phyloP scores from a whole-genome alignment of 2,329 filamentous ascomycete genomes.

The Thyridium curvatum region DNA sequence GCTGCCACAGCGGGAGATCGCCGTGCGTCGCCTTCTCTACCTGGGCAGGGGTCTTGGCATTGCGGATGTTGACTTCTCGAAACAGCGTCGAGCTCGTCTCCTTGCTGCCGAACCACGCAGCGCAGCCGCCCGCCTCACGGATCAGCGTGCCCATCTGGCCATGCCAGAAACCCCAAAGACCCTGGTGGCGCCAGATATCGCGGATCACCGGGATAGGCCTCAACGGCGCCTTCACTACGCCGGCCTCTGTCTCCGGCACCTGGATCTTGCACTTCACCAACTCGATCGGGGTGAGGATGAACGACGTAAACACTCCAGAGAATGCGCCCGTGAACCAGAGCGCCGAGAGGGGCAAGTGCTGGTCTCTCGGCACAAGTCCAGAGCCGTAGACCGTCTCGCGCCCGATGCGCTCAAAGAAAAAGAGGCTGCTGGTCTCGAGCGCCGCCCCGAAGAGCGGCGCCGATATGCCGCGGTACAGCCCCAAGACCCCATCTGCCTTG shows the following conservation, averaged over 20 bases:
- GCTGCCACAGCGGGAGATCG: conserved; percentile 70
- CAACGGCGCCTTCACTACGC: conserved; percentile 39
- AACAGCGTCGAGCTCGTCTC: conserved; percentile 72
- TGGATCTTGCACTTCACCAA: conserved; percentile 99
- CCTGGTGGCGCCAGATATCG: conserved; percentile 76
- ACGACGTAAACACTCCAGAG: conserved; percentile 81
- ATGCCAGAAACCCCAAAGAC: conserved; percentile 85
- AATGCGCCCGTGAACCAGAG: conserved; percentile 78
- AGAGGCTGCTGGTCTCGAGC: conserved; percentile 84
- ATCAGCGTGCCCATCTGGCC: conserved; percentile 91
- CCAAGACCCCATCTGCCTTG: conserved; percentile 67
- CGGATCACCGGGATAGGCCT: conserved; percentile 66
- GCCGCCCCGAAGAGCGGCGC: conserved; percentile 88
- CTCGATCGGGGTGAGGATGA: conserved; percentile 91
- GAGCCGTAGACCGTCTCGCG: conserved; percentile 56
- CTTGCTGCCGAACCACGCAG: conserved; percentile 92
- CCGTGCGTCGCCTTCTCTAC: conserved; percentile 34
- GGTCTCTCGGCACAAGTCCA: conserved; percentile 41
- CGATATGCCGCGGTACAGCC: conserved; percentile 87
- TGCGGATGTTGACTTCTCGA: conserved; percentile 46
- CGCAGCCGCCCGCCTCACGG: conserved; percentile 85
- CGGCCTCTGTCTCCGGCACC: conserved; percentile 49
- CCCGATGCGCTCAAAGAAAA: conserved; percentile 80
- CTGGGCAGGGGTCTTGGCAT: conserved; percentile 30
- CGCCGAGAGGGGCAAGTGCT: conserved; percentile 65